Evolutionary conservation across 306 rosid genomes (phyloP).

Genomic region (Pachyrhizus erosus): DNA sequence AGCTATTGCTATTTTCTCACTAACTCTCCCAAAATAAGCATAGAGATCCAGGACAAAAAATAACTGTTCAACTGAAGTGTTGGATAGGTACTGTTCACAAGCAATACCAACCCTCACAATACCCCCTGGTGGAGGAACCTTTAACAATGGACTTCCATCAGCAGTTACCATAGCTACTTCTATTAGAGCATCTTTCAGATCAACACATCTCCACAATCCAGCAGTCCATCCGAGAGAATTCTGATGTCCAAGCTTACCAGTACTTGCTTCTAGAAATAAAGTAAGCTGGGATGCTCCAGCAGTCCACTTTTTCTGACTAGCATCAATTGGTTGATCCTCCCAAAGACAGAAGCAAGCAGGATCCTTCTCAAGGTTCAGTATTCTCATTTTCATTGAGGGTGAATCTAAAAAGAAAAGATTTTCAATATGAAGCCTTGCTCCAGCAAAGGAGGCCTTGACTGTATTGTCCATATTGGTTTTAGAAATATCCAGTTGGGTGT

Average conservation of each 20-base stretch:
- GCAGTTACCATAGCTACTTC: conserved; percentile 94
- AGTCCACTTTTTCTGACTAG: conserved; percentile 91
- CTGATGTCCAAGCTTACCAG: conserved; percentile 49
- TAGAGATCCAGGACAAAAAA: conserved; percentile 85
- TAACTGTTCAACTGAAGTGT: conserved; percentile 82
- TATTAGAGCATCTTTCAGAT: conserved; percentile 65
- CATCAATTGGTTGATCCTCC: conserved; percentile 92
- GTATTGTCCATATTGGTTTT: conserved; percentile 49
- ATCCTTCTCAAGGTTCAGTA: conserved; percentile 82
- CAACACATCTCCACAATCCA: conserved; percentile 90
- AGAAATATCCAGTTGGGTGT: conserved; percentile 46
- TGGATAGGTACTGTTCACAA: conserved; percentile 77
- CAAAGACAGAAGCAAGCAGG: conserved; percentile 98
- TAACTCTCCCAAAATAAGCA: conserved; percentile 76
- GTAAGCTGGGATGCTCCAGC: conserved; percentile 66
- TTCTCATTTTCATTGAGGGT: conserved; percentile 64
- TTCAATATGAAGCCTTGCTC: conserved; percentile 87
- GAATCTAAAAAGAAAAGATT: conserved; percentile 73
- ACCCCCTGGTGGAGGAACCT: conserved; percentile 94
- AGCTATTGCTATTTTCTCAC: conserved; percentile 71
- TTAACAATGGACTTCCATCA: conserved; percentile 82
- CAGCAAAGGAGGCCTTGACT: conserved; percentile 64
- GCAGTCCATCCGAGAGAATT: conserved; percentile 62
- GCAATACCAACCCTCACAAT: conserved; percentile 87
- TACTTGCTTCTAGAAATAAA: conserved; percentile 73